These are phyloP conservation scores for Antitrichia curtipendula DNA, from an alignment of 225 moss, liverwort and hornwort genomes.

Conservation along the genomic window DNA sequence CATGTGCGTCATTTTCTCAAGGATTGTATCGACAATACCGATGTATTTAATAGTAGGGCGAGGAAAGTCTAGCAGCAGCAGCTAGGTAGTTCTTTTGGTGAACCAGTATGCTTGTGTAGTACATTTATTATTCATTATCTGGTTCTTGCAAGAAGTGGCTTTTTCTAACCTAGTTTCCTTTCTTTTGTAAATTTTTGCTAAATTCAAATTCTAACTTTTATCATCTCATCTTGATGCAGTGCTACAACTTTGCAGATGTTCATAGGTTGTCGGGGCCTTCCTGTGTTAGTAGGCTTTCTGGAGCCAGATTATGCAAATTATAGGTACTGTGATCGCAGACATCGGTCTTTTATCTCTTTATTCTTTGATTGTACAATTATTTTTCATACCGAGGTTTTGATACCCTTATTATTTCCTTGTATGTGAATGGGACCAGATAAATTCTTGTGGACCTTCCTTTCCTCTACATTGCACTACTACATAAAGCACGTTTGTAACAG, in stretches of 20 bases:
- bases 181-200: not conserved
- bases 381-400: not conserved
- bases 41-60: not conserved
- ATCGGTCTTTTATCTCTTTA: not conserved
- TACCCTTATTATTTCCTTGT: not conserved
- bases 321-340: constrained; percentile 24
- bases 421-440: not conserved
- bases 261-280: constrained; percentile 91
- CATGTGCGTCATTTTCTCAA: not conserved
- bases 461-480: not conserved
- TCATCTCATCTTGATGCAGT: constrained; percentile 34
- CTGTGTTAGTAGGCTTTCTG: constrained; percentile 85
- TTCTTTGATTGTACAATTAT: not conserved
- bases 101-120: not conserved
- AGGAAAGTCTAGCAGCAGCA: not conserved
- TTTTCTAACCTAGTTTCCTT: not conserved
- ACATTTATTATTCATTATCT: not conserved
- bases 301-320: constrained; percentile 84
- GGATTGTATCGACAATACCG: not conserved
- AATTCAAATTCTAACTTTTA: not conserved
- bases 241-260: constrained; percentile 89
- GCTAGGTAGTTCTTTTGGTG: not conserved
- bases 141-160: not conserved
- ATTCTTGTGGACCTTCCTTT: not conserved
- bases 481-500: not conserved